Evolutionary conservation across 768 basidiomycete species (phyloP), one percentile per base, ranked within the genome.

Genomic region (Serendipita vermifera): DNA sequence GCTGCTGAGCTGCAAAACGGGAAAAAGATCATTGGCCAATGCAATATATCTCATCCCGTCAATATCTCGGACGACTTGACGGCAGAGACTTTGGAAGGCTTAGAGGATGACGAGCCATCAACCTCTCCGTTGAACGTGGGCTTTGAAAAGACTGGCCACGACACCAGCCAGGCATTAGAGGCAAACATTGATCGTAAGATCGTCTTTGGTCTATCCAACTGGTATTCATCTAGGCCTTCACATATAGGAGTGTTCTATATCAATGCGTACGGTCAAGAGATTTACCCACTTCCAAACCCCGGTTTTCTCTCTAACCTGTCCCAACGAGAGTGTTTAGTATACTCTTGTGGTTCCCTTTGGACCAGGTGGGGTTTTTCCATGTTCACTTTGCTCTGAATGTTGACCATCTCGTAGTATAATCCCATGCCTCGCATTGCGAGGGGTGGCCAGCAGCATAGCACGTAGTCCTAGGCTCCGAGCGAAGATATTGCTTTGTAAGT

Each of bases 291-390:
- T 38, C 90, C 92, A 0, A 94, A 93, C 66, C 78, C 82, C 1
- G 87, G 86, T 38, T 89, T 83, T 64, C 64, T 97, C 51, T 68
- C 77, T 11, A 76, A 77, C 54, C 70, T 94, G 7, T 68, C 70
- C 3, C 70, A 74, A 29, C 77, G 77, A 56, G 79, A 86, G 60
- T 71, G 85, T 2, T 71, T 97, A 27, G 81, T 97, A 2, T 96
- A 94, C 66, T 92, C 89, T 2, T 92, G 91, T 64, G 92, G 92
- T 3, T 94, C 91, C 1, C 71, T 97, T 5, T 97, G 89, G 89
- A 97, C 92, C 13, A 90, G 87, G 88, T 83, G 55, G 51, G n/a
- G n/a, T n/a, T n/a, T 31, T 35, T 41, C 29, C 4, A 9, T 26
- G 48, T 26, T 29, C n/a, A n/a, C n/a, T n/a, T n/a, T n/a, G n/a